Evolutionary conservation across 2,329 filamentous ascomycete genomes (phyloP), one percentile per base, ranked within the genome.

Genomic region (Alternaria arborescens): DNA sequence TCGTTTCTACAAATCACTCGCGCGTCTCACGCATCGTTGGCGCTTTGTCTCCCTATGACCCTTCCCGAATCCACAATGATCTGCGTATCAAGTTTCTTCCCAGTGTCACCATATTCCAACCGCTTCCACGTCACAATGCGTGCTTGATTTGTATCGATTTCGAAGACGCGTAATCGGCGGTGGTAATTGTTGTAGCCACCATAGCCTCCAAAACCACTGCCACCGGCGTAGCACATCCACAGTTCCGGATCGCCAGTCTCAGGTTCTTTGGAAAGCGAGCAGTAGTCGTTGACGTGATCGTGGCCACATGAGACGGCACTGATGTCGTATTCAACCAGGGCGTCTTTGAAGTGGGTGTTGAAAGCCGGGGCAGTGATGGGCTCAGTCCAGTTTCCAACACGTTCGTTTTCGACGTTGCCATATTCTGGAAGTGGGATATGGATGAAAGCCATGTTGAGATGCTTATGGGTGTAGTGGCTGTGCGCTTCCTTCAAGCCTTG

Each of bases 191-290:
- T 89, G 76, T 97, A 98, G 6, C 94, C 94, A 20, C 91, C 95
- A 76, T 99, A 99, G 0, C 95, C 95, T 56, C 95, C 95, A 71
- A 99, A 97, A 1, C 95, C 95, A 28, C 89, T 88, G 26, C 91
- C 95, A 32, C 95, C 95, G 8, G 89, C 94, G 78, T 98, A 98
- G 82, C 95, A 99, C 94, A 99, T 97, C 95, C 95, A 99, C 3
- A 98, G 82, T 30, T 90, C 81, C 30, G 83, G 78, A 34, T 82
- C 71, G 41, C 71, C 70, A 0, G 71, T 79, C 4, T 82, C 78
- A 1, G 86, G 88, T 8, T 75, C 69, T 50, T 76, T 77, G 32
- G 78, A 75, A 1, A 97, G 85, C 65, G 91, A 89, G 78, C 95
- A 99, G 78, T 97, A 98, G 74, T 99, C 95, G 76, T 99, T 99